Conservation (phyloP, 805 yeast species). For the Cyberlindnera suaveolens region DNA sequence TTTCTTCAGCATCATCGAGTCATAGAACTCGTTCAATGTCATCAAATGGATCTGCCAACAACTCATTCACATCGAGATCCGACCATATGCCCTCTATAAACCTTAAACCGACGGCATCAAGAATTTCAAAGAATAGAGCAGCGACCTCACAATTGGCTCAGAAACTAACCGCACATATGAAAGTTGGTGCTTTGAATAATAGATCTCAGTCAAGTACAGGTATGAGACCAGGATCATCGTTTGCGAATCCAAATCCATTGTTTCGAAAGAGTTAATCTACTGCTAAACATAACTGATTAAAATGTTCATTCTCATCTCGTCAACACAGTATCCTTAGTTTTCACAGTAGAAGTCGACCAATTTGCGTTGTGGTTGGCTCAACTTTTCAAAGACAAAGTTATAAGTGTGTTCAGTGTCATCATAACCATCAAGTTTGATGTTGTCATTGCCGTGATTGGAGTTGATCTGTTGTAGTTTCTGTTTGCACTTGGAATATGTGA, state of each 20-base stretch:
- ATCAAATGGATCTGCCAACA: slow-evolving; percentile 10
- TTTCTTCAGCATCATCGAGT: slow-evolving; percentile 6
- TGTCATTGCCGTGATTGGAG: slow-evolving; percentile 20
- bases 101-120: background rate
- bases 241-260: slow-evolving; percentile 5
- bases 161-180: slow-evolving; percentile 21
- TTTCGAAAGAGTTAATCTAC: slow-evolving; percentile 8
- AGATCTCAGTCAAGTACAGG: slow-evolving; percentile 4
- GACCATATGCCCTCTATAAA: slow-evolving; percentile 1
- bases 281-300: too few species aligned
- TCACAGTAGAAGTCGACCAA: slow-evolving; percentile 40
- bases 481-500: slow-evolving; percentile 22
- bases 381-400: slow-evolving; percentile 29
- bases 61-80: slow-evolving; percentile 11
- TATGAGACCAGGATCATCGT: slow-evolving; percentile 18
- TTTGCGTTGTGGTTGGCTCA: slow-evolving; percentile 38
- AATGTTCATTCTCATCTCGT: background rate
- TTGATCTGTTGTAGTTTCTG: slow-evolving; percentile 14
- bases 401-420: slow-evolving; percentile 15
- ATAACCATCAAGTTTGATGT: slow-evolving; percentile 13
- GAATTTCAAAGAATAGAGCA: slow-evolving; percentile 13
- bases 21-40: slow-evolving; percentile 2
- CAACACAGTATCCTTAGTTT: slow-evolving; percentile 3
- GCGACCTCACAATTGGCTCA: slow-evolving; percentile 21
- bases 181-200: slow-evolving; percentile 13